Conservation (phyloP, 1,139 yeast species). For the Nadsonia commutata region DNA sequence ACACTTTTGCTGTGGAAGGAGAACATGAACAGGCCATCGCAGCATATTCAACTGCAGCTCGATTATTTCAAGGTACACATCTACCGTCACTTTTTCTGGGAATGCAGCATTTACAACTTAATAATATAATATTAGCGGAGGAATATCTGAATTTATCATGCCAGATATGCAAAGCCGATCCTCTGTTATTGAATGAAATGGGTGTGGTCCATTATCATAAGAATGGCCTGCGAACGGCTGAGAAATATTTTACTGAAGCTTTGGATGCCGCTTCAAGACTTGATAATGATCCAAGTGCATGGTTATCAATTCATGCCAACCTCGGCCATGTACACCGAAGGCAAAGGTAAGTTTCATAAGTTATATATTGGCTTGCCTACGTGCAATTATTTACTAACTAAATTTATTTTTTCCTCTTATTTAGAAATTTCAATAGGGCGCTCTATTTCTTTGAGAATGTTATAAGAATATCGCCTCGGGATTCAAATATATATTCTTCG, state of each 20-base stretch:
- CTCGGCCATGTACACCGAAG: conserved; percentile 83
- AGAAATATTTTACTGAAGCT: conserved; percentile 57
- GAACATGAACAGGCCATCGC: conserved; percentile 98
- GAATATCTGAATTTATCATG: conserved; percentile 71
- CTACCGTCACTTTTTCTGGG: conserved; percentile 83
- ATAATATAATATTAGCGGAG: conserved; percentile 67
- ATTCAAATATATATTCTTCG: conserved; percentile 66
- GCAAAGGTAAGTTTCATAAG: conserved; percentile 19
- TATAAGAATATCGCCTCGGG: conserved; percentile 51
- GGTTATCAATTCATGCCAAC: conserved; percentile 79
- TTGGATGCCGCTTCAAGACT: conserved; percentile 51
- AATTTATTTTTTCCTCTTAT: neutral
- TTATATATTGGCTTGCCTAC: neutral
- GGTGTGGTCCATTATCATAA: conserved; percentile 84
- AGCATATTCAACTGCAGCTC: conserved; percentile 91
- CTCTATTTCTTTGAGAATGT: conserved; percentile 67
- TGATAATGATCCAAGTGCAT: conserved; percentile 68
- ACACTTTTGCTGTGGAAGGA: conserved; percentile 93
- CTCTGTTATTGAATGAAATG: conserved; percentile 73
- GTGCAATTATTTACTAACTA: neutral
- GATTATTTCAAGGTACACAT: conserved; percentile 90
- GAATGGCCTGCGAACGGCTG: conserved; percentile 54
- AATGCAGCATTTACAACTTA: conserved; percentile 89
- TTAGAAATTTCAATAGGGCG: conserved; percentile 44
- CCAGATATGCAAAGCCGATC: conserved; percentile 71